A percentile compares a stretch with the other conserved stretches of the same genome.
phyloP scores from a whole-genome alignment of 192 early-diverging fungal species.

The Mortierella claussenii region DNA sequence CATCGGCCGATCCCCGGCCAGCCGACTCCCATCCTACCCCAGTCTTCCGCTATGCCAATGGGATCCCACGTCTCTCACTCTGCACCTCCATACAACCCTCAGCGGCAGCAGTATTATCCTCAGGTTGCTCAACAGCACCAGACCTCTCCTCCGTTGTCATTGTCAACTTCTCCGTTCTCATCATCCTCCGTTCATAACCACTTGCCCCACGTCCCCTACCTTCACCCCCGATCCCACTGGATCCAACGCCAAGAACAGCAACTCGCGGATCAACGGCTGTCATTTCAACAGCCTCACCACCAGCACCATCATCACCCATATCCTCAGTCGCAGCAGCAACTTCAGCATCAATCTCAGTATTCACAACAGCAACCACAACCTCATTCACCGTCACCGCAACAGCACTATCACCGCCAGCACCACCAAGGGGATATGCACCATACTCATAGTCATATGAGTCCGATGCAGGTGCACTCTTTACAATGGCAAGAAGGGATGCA shows the following conservation, averaged over 20 bases:
- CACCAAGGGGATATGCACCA: constrained; percentile 1
- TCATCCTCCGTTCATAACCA: not conserved
- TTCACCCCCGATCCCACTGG: not conserved
- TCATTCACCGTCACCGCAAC: not conserved
- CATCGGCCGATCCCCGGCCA: not conserved
- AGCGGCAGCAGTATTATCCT: not conserved
- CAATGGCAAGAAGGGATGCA: not conserved
- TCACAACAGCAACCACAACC: not conserved
- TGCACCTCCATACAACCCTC: too few species aligned
- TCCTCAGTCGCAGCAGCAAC: not conserved
- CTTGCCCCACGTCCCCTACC: not conserved
- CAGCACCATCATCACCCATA: constrained; percentile 4
- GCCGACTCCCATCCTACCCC: not conserved
- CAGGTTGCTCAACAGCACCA: not conserved
- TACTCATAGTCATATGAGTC: not conserved
- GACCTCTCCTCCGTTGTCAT: not conserved
- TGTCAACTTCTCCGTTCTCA: not conserved
- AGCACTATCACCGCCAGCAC: not conserved
- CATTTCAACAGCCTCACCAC: not conserved
- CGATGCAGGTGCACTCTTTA: not conserved
- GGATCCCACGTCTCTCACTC: not conserved
- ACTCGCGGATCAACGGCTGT: not conserved
- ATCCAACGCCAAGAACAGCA: not conserved
- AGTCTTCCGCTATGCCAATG: too few species aligned
- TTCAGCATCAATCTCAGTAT: constrained; percentile 2